Percentiles rank a stretch among this genome's conserved stretches.
Conservation (phyloP, 768 basidiomycete species). For the Boletus insuetus region DNA sequence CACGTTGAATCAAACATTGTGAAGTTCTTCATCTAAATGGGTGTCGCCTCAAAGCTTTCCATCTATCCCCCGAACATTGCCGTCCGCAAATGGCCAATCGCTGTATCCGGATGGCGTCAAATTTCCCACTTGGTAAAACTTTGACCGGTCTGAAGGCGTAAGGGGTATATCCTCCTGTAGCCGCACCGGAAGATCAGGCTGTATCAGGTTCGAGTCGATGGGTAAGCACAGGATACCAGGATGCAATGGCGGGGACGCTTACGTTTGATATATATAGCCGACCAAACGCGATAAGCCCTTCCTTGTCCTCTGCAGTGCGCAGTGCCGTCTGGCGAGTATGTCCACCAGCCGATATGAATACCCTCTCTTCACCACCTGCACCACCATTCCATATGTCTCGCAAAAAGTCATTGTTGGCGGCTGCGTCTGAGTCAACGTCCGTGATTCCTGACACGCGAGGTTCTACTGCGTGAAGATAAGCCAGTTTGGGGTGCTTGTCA, state of each 20-base stretch:
- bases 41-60: too few species aligned
- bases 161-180: constrained; percentile 15
- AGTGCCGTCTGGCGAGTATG: background rate
- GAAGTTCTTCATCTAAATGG: too few species aligned
- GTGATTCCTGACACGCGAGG: constrained; percentile 27
- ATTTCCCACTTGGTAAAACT: constrained; percentile 26
- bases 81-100: constrained; percentile 14
- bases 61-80: background rate
- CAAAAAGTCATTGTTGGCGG: background rate
- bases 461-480: constrained; percentile 52
- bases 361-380: background rate
- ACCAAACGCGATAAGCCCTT: background rate
- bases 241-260: background rate
- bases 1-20: too few species aligned
- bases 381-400: background rate
- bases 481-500: constrained; percentile 31
- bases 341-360: constrained; percentile 1
- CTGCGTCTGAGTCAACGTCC: background rate
- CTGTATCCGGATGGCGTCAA: constrained; percentile 3
- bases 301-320: background rate
- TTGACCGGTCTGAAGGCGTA: constrained; percentile 15
- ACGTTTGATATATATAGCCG: constrained; percentile 3
- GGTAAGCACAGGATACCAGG: background rate
- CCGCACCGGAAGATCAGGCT: constrained; percentile 29
- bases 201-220: background rate